A percentile compares a stretch with the other conserved stretches of the same genome.
Evolutionary conservation across 2,329 filamentous ascomycete genomes (phyloP).

Genomic region (Boeremia lycopersici): DNA sequence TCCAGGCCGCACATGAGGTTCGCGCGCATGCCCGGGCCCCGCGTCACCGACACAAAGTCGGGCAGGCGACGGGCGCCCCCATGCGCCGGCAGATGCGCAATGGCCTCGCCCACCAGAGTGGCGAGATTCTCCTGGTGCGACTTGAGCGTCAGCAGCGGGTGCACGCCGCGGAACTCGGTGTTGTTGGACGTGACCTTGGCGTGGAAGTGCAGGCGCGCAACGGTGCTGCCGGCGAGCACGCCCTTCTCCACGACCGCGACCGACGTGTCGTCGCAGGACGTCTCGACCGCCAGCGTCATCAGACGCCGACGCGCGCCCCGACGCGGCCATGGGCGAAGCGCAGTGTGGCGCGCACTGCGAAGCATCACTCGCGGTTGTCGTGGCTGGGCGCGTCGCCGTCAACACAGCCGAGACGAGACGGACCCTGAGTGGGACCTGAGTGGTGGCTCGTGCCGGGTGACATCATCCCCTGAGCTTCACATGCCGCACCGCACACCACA

Average conservation of each 20-base stretch:
- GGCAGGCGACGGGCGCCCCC: slow-evolving; percentile 54
- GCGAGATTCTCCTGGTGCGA: slow-evolving; percentile 77
- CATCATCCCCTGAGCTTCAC: slow-evolving; percentile 1
- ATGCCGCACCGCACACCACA: not conserved
- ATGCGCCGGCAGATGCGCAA: slow-evolving; percentile 59
- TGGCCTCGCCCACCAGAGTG: slow-evolving; percentile 68
- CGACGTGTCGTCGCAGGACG: slow-evolving; percentile 90
- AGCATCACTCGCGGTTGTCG: slow-evolving; percentile 23
- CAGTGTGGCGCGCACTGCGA: slow-evolving; percentile 15
- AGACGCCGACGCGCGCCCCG: slow-evolving; percentile 31
- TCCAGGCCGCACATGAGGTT: slow-evolving; percentile 80
- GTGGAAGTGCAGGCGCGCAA: slow-evolving; percentile 74
- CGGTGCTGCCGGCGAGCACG: slow-evolving; percentile 6
- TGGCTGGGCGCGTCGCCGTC: not conserved
- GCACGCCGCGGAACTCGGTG: slow-evolving; percentile 74
- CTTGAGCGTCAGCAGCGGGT: slow-evolving; percentile 75
- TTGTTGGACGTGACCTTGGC: slow-evolving; percentile 83
- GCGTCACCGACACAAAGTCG: slow-evolving; percentile 86
- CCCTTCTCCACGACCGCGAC: slow-evolving; percentile 77
- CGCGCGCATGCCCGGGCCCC: slow-evolving; percentile 86
- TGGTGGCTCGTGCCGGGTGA: not conserved
- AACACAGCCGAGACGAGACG: slow-evolving; percentile 7
- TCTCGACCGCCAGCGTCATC: slow-evolving; percentile 74
- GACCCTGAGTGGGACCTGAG: slow-evolving; percentile 7
- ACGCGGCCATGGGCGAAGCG: slow-evolving; percentile 10